Evolutionary conservation across 768 basidiomycete genomes (phyloP), one percentile per base, ranked within the genome.

Genomic region (Phanerodontia chrysosporium): DNA sequence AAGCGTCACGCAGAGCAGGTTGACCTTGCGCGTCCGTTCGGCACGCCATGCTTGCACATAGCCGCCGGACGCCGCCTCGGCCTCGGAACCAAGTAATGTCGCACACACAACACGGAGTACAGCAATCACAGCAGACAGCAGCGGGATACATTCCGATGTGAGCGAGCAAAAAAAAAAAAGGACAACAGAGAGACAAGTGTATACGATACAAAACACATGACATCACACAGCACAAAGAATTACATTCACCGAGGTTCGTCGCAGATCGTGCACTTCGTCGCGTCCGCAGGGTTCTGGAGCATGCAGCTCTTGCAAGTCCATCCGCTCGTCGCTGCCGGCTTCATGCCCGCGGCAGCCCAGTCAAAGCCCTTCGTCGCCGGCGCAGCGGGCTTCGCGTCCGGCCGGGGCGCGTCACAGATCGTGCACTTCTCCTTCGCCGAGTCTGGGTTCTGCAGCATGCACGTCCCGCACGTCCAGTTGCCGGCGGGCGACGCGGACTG

Each of bases 301-400:
- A 69, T 72, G 60, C 89, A 91, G 2, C 67, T 64, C 0, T 67
- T 70, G 64, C 88, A 90, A 10, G 62, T 80, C 88, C 88, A 90
- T n/a, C 59, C 64, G 22, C 62, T 68, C 51, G 62, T 29, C n/a
- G 61, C 62, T 5, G 83, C 78, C 6, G 76, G 66, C 60, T 80
- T 84, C 58, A 81, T 67, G 5, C 85, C 87, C 1, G 84, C 84
- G 12, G 83, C 84, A 3, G 79, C 74, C 80, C 83, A 88, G 27
- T 74, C 60, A 60, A 74, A 75, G 21, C 63, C 61, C 9, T 30
- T 3, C 30, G 35, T n/a, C 13, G 45, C 45, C 8, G 46, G 45
- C 13, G 59, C 53, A 3, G 53, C 45, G 2, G 59, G 35, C 24
- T 48, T 25, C 10, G 60, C 48, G 13, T 39, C 30, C 10, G 49